Evolutionary conservation across 495 filamentous ascomycete genomes (phyloP), one percentile per base, ranked within the genome.

Genomic region (Penicillium chermesinum): DNA sequence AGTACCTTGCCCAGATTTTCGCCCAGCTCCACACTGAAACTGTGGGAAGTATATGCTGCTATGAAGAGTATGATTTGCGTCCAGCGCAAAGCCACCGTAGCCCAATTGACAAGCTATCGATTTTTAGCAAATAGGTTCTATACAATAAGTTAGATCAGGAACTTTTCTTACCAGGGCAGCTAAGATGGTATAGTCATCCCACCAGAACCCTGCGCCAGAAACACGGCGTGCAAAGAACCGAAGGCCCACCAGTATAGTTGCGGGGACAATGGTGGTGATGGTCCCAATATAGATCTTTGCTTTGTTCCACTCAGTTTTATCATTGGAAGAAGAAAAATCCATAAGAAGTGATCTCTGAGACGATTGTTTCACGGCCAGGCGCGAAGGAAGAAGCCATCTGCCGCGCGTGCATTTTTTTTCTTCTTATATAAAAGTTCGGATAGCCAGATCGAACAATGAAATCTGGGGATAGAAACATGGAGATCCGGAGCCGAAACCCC

Each of bases 161-260:
- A 8, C 8, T 7, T 5, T 3, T 48, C 56, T 44, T 41, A 66
- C 58, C 50, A 70, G 33, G 10, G 68, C 54, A 30, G 53, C 42
- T 0, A 54, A 47, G 43, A 72, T 64, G 7, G 53, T 65, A 40
- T 55, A 69, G 37, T 70, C 68, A 62, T 70, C 66, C 66, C 66
- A 72, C 66, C 68, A 70, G 8, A 60, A 48, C 1, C 57, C 58
- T 14, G 62, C 63, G 8, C 44, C 17, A 13, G 66, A 55, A 19
- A 64, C 40, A 36, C 49, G 43, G 13, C 66, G 52, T 16, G 65
- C 57, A 34, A 55, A 10, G 15, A 65, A 62, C 16, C 69, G 59
- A 14, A 65, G 18, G 4, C 42, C 41, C 12, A 70, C 66, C 2
- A 44, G 52, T 9, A 67, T 16, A 13, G 65, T 69, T 15, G 65